These are phyloP conservation scores for Vitis hybrid DNA, from an alignment of 177 flowering plant genomes.

Conservation along the genomic window DNA sequence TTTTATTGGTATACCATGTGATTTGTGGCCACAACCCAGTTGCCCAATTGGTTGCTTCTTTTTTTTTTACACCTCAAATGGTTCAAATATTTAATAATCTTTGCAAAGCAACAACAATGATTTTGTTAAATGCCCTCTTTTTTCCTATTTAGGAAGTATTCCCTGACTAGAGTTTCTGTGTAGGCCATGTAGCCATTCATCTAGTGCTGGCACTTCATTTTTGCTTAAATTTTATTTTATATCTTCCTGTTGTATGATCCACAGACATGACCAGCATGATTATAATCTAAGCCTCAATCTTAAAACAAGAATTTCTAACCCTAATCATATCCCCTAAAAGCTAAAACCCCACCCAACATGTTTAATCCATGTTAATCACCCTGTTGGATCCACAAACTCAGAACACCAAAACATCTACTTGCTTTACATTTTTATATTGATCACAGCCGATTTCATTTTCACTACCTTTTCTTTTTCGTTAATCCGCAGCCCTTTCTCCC, in stretches of 20 bases:
- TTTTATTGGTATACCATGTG: conserved; percentile 34
- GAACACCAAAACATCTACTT: conserved; percentile 6
- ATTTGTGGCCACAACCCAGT: conserved; percentile 29
- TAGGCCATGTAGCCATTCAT: conserved; percentile 20
- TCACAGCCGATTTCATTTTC: too few relatives aligned
- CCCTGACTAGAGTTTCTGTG: conserved; percentile 10
- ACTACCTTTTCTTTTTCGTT: too few relatives aligned
- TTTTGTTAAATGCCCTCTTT: conserved; percentile 10
- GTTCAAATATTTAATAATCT: conserved; percentile 1
- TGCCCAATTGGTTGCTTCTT: conserved; percentile 25
- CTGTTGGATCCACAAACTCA: conserved; percentile 15
- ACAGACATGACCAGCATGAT: conserved; percentile 25
- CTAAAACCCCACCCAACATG: conserved; percentile 3
- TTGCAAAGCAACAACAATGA: conserved; percentile 16
- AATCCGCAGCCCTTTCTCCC: too few relatives aligned
- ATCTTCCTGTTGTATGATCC: conserved; percentile 4
- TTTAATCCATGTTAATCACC: conserved; percentile 12
- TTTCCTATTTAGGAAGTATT: conserved; percentile 28
- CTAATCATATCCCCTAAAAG: conserved; percentile 24
- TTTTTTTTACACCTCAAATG: not conserved
- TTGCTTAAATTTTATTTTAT: not conserved
- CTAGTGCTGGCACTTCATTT: conserved; percentile 11
- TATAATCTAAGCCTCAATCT: conserved; percentile 10
- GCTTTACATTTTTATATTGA: not conserved
- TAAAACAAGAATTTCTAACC: conserved; percentile 4